Percentiles rank a stretch among this genome's conserved stretches.
These are phyloP conservation scores for Thozetella sp. DNA, from an alignment of 495 filamentous ascomycete genomes.

Conservation along the genomic window DNA sequence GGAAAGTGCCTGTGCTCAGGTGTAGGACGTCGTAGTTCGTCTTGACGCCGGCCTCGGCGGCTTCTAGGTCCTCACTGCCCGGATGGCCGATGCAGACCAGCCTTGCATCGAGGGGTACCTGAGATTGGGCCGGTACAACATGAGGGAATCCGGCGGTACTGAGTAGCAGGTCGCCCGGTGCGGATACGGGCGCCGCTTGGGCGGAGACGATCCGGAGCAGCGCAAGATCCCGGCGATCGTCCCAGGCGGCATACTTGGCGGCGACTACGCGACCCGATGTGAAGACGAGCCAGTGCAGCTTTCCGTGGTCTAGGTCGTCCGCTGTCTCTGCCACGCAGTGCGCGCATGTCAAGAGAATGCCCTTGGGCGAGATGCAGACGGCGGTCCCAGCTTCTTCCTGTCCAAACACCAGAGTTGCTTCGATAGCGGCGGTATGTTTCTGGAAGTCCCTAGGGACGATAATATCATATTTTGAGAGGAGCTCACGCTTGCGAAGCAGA, in stretches of 20 bases:
- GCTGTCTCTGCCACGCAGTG: slow-evolving; percentile 43
- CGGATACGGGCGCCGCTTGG: slow-evolving; percentile 2
- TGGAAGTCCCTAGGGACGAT: slow-evolving; percentile 5
- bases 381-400: slow-evolving; percentile 49
- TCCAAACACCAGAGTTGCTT: slow-evolving; percentile 48
- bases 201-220: slow-evolving; percentile 31
- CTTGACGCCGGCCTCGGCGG: slow-evolving; percentile 15
- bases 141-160: neutral
- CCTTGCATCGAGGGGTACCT: neutral
- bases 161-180: neutral
- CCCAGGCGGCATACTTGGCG: slow-evolving; percentile 36
- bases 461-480: slow-evolving; percentile 8
- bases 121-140: neutral
- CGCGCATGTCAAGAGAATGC: slow-evolving; percentile 45
- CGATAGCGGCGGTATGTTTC: neutral
- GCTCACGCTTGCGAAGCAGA: slow-evolving; percentile 16
- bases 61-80: slow-evolving; percentile 46
- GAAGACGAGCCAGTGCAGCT: slow-evolving; percentile 37
- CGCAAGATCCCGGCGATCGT: slow-evolving; percentile 38
- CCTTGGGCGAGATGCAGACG: slow-evolving; percentile 40
- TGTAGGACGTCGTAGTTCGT: slow-evolving; percentile 47
- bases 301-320: slow-evolving; percentile 19
- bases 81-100: slow-evolving; percentile 43
- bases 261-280: slow-evolving; percentile 33
- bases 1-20: slow-evolving; percentile 32